Percentiles rank a stretch among this genome's conserved stretches.
These are phyloP conservation scores for Penicillium lagena DNA, from an alignment of 495 filamentous ascomycete species.

Conservation along the genomic window DNA sequence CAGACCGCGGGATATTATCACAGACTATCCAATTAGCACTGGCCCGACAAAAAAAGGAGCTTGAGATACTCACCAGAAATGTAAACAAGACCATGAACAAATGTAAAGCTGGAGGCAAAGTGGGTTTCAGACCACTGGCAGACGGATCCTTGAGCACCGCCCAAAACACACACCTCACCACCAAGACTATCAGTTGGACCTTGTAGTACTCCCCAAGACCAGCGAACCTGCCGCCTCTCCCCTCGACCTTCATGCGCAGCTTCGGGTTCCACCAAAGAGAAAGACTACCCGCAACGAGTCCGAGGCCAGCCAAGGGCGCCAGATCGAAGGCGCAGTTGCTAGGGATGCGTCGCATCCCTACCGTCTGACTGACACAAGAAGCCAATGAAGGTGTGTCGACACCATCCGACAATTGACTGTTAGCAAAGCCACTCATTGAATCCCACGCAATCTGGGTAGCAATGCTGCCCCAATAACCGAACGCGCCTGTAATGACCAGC, in stretches of 20 bases:
- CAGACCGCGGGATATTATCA: constrained; percentile 37
- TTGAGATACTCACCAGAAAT: constrained; percentile 42
- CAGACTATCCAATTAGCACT: constrained; percentile 22
- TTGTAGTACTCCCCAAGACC: constrained; percentile 65
- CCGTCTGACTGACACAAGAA: constrained; percentile 23
- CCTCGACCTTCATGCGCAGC: constrained; percentile 55
- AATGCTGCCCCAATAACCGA: constrained; percentile 47
- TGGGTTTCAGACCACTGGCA: constrained; percentile 33
- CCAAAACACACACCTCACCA: constrained; percentile 49
- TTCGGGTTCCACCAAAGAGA: constrained; percentile 75
- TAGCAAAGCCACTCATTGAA: constrained; percentile 20
- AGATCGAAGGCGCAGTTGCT: constrained; percentile 23
- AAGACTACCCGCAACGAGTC: constrained; percentile 45
- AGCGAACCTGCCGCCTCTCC: constrained; percentile 54
- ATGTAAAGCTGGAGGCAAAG: constrained; percentile 46
- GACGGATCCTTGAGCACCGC: constrained; percentile 41
- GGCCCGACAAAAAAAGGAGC: background rate
- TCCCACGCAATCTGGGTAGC: constrained; percentile 40
- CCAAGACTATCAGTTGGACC: constrained; percentile 56
- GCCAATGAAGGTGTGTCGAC: constrained; percentile 6
- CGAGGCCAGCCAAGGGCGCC: constrained; percentile 34
- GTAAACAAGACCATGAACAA: constrained; percentile 48
- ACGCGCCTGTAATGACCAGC: constrained; percentile 39
- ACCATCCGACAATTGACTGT: constrained; percentile 6
- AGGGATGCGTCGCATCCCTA: constrained; percentile 14